Evolutionary conservation across 1,284 basidiomycete species (phyloP).

Genomic region (Ceratobasidium sp.): DNA sequence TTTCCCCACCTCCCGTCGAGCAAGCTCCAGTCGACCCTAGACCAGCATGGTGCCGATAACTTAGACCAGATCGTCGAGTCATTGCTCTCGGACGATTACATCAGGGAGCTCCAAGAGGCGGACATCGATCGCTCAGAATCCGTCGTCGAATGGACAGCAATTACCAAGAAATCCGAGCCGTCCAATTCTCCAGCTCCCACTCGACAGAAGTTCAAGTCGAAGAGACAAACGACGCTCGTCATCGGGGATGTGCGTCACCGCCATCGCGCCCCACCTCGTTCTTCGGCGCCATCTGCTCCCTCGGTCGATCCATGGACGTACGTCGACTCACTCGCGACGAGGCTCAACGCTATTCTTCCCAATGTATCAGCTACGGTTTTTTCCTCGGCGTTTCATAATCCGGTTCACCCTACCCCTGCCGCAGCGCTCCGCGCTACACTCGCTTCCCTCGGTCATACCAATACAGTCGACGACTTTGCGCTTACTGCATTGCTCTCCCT

Average conservation of each 20-base stretch:
- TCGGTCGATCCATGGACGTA: slow-evolving; percentile 42
- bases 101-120: slow-evolving; percentile 32
- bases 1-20: slow-evolving; percentile 39
- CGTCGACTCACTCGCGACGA: slow-evolving; percentile 40
- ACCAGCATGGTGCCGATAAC: slow-evolving; percentile 33
- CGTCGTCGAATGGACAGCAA: slow-evolving; percentile 22
- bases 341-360: slow-evolving; percentile 32
- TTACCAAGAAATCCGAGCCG: background rate
- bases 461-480: slow-evolving; percentile 44
- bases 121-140: slow-evolving; percentile 11
- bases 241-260: slow-evolving; percentile 41
- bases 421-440: slow-evolving; percentile 35
- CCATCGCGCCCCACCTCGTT: slow-evolving; percentile 10
- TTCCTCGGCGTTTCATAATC: slow-evolving; percentile 44
- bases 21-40: slow-evolving; percentile 22
- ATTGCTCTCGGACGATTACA: slow-evolving; percentile 34
- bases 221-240: slow-evolving; percentile 33
- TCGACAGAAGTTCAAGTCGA: slow-evolving; percentile 5
- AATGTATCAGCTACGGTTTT: slow-evolving; percentile 27
- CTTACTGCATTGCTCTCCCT: slow-evolving; percentile 20
- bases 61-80: slow-evolving; percentile 37
- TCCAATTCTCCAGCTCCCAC: background rate
- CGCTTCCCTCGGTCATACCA: slow-evolving; percentile 19
- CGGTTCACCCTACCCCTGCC: slow-evolving; percentile 30
- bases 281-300: background rate